Base-by-base conservation (phyloP, 192 early-diverging fungal genomes). In the Entomortierella beljakovae region DNA sequence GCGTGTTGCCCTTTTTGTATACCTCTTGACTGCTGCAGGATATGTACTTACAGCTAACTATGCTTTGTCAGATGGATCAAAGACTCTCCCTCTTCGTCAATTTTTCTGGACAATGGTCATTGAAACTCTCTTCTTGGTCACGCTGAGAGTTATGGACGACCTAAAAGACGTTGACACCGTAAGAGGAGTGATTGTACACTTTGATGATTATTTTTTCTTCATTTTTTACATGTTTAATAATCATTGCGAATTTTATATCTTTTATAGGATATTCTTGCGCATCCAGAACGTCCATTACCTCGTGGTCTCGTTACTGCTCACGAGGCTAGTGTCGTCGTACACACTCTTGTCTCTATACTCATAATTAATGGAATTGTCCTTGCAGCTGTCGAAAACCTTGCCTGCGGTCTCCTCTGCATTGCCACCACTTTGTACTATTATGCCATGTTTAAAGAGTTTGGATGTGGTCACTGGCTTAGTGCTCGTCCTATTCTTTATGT, bases 361-460 rank as follows among this genome's bases (percentile, higher is more conserved):
- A 55, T 77, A 46, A 48, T 62, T 37, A 77, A 77, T 38, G 74
- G 74, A 11, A 64, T 77, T 23, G 66, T 54, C 0, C 60, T 77
- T 1, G 74, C 74, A 2, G 42, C 58, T 25, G 74, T 77, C 56
- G 60, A 77, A 58, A 77, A 69, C 58, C 60, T 77, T n/a, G 74
- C 74, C n/a, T 77, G 65, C 31, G 66, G 74, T 22, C 54, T 77
- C 20, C 66, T 77, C 46, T 77, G 74, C 55, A 62, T 77, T 31
- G 74, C 74, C 29, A 77, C 74, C 38, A 77, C 74, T 23, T n/a
- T 61, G 23, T 77, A 77, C 49, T 77, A 77, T 61, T 77, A 77
- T 15, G 60, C 66, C 50, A 77, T 77, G 74, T 77, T 77, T 55
- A 77, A 77, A 26, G 74, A 77, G 61, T 77, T 77, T 69, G 74